Base-by-base conservation (phyloP, 345 rosid genomes). In the Arabis alpina region DNA sequence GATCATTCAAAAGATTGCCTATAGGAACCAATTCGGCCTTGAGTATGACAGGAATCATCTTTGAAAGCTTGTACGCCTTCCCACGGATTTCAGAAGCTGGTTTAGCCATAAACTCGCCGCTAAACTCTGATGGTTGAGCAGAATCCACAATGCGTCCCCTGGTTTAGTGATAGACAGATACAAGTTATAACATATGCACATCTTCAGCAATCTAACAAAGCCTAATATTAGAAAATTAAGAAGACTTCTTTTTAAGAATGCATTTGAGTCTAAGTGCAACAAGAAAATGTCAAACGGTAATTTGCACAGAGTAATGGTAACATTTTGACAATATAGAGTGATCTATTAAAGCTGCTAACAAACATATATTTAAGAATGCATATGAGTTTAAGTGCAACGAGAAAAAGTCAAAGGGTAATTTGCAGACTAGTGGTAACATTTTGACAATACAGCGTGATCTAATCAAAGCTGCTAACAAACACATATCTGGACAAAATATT, bases 101-200 rank as follows among this genome's bases (percentile, higher is more conserved):
- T 49, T 68, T 85, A 56, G 90, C 93, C 67, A 48, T 61, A 68
- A 87, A 81, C 41, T 75, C 73, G 59, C 82, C 86, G 54, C 65
- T 77, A 78, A 80, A 72, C 15, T 76, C 67, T 45, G 75, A 66
- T 13, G 39, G 66, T 42, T 36, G 50, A 37, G 66, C 76, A 64
- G 75, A 53, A 61, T 76, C 77, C 43, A 42, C 24, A 69, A 86
- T 86, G 62, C 79, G 68, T 50, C 91, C 96, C 53, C 93, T 90
- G 76, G 55, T 65, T 62, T 23, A 57, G 52, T 42, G 30, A 41
- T 27, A 58, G 69, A 54, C 48, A 72, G 55, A 61, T 39, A 36
- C 23, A 61, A 53, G 30, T 57, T 42, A 55, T 36, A 5, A 51
- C 23, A 41, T 11, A 58, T 57, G 47, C 54, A 51, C 50, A 74